Base-by-base conservation (phyloP, 2,329 filamentous ascomycete species). In the Parastagonospora nodorum region DNA sequence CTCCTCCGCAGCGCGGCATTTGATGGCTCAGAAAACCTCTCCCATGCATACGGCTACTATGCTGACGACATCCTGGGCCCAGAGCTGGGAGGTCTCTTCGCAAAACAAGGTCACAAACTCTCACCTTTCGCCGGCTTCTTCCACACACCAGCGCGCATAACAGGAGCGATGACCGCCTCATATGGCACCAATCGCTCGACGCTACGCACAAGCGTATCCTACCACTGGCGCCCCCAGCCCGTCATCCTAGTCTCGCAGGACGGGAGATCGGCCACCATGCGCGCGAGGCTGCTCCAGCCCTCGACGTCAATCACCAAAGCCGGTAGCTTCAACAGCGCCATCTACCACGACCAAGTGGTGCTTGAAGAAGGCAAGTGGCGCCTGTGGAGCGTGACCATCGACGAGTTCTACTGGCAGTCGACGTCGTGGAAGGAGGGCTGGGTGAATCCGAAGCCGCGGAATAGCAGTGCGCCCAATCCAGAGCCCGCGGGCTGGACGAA, bases 371-470 rank as follows among this genome's bases (percentile, higher is more conserved):
- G 62, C 0, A 61, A 57, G 36, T 68, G 62, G 62, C 50, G 60
- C 7, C 46, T 66, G 14, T 66, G 62, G 65, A 66, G 58, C 49
- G 55, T 66, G 11, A 66, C 61, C 0, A 66, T 66, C 24, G 64
- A 68, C 32, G 63, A 66, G 38, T 64, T 65, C 40, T 68, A 68
- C 49, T 66, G 64, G 61, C 49, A 57, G 32, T 66, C 58, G 4
- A 40, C 57, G 28, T 54, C 55, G 8, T 66, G 65, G 65, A 50
- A 53, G 50, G 53, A 55, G 10, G 64, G 63, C 8, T 66, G 63
- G 60, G 49, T 60, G 4, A 59, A 52, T n/a, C 60, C 57, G 5
- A 55, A 53, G 15, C 57, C 50, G 11, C 45, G 56, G 2, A 64
- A 66, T 40, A 39, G 27, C 5, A 55, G 42, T 11, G 50, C 43